phyloP scores from a whole-genome alignment of 2,329 filamentous ascomycete species.

The Geosmithia morbida region DNA sequence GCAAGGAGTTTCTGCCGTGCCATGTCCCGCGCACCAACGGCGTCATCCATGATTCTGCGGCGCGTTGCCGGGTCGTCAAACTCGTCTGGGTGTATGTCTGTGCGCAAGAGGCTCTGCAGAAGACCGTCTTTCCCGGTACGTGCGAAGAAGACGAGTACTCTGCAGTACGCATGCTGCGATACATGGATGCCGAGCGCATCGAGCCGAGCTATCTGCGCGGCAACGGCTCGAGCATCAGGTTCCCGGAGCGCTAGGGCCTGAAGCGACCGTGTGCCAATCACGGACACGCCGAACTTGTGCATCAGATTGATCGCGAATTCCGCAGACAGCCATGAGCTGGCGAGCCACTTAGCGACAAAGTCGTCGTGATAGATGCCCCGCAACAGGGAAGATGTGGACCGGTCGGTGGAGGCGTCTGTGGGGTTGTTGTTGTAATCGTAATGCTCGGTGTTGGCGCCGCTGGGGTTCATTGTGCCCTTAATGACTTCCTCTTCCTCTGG shows the following conservation, averaged over 20 bases:
- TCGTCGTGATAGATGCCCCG: constrained; percentile 29
- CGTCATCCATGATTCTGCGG: constrained; percentile 19
- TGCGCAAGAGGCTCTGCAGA: constrained; percentile 28
- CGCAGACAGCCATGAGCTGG: constrained; percentile 53
- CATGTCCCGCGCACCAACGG: constrained; percentile 18
- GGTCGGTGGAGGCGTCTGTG: background rate
- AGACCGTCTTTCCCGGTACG: constrained; percentile 34
- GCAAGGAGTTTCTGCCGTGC: constrained; percentile 27
- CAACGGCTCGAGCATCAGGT: constrained; percentile 37
- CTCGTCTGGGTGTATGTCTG: constrained; percentile 40
- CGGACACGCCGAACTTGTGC: constrained; percentile 53
- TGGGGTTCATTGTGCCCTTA: background rate
- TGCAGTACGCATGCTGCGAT: constrained; percentile 47
- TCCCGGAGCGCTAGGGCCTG: constrained; percentile 63
- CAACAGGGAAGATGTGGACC: background rate
- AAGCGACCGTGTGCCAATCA: constrained; percentile 62
- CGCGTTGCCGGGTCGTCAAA: constrained; percentile 31
- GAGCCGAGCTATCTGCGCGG: constrained; percentile 44
- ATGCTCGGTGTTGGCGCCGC: background rate
- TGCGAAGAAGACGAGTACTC: constrained; percentile 51
- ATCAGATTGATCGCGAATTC: constrained; percentile 59
- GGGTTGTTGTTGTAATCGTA: background rate
- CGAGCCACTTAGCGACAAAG: constrained; percentile 70
- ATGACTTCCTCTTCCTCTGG: constrained; percentile 16
- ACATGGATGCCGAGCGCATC: constrained; percentile 47